Percentiles rank a stretch among this genome's conserved stretches.
Conservation (phyloP, 2,329 filamentous ascomycete genomes). For the Beauveria asiatica region DNA sequence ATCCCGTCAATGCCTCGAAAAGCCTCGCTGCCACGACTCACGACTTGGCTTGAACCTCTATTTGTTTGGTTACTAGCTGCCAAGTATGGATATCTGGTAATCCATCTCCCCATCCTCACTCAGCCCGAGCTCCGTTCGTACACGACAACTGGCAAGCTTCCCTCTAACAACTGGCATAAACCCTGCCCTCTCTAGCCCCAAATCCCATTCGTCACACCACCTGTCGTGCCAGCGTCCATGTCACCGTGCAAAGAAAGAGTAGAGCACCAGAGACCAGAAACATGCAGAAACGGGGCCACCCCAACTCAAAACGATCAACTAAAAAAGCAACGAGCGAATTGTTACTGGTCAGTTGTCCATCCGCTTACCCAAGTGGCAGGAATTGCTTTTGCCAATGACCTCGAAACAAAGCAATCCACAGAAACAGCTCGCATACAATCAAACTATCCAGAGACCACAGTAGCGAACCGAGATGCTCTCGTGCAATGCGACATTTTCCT, state of each 20-base stretch:
- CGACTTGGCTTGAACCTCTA: too few species aligned
- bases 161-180: background rate
- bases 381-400: background rate
- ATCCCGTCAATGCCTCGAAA: background rate
- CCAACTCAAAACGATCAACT: background rate
- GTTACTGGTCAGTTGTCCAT: background rate
- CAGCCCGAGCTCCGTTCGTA: background rate
- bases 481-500: background rate
- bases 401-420: background rate
- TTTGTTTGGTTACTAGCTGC: background rate
- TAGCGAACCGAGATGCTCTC: background rate
- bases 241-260: background rate
- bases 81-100: background rate
- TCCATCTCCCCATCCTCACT: background rate
- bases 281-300: background rate
- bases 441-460: background rate
- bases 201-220: constrained; percentile 1
- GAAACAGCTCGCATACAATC: background rate
- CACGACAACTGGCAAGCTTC: background rate
- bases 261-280: background rate
- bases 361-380: background rate
- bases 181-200: background rate
- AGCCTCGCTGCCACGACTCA: background rate
- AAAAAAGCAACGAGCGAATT: constrained; percentile 6
- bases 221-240: constrained; percentile 2